Conservation (phyloP, 768 basidiomycete species). For the Suillus sp. region DNA sequence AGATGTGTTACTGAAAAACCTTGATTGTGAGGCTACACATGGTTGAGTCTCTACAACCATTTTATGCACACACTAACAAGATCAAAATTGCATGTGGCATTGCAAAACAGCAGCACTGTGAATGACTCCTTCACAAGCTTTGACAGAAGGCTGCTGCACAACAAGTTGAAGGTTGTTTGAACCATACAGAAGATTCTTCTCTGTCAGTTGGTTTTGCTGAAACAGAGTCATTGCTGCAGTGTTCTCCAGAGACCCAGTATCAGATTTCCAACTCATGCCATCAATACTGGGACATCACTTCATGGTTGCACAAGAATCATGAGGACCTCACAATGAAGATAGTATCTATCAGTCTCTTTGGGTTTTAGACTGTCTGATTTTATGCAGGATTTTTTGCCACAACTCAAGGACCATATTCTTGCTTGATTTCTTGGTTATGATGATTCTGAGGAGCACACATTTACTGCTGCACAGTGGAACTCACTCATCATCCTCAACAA, state of each 20-base stretch:
- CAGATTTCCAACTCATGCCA: conserved; percentile 23
- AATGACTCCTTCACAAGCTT: conserved; percentile 13
- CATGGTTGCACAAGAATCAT: conserved; percentile 6
- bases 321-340: conserved; percentile 31
- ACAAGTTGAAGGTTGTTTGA: not conserved
- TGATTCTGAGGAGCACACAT: conserved; percentile 19
- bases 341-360: conserved; percentile 5
- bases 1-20: no score
- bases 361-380: not conserved
- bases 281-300: conserved; percentile 17
- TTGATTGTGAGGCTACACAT: no score
- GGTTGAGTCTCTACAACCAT: no score
- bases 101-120: conserved; percentile 21
- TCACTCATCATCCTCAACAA: conserved; percentile 29
- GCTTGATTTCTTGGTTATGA: conserved; percentile 10
- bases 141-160: conserved; percentile 19
- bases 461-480: conserved; percentile 24
- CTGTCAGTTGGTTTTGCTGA: conserved; percentile 3
- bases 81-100: conserved; percentile 28
- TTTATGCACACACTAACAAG: conserved; percentile 41
- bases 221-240: conserved; percentile 16
- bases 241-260: conserved; percentile 9
- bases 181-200: not conserved
- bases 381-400: conserved; percentile 34
- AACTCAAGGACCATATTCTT: no score